These are phyloP conservation scores for Rosa chinensis DNA, from an alignment of 306 rosid species.

Conservation along the genomic window DNA sequence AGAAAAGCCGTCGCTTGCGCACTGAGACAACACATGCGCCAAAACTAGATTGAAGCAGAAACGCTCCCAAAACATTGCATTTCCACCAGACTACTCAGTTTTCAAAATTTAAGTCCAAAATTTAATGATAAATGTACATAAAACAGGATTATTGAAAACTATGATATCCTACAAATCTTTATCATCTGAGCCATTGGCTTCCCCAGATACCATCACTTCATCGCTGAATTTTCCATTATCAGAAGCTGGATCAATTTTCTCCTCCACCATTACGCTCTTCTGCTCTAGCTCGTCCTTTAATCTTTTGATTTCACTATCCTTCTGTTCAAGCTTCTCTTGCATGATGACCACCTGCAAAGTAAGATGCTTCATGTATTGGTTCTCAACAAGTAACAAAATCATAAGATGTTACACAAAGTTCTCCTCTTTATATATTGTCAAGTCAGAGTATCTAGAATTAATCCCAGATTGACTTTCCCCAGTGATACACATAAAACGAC, in stretches of 20 bases:
- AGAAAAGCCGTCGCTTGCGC: not conserved
- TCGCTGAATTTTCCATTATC: constrained; percentile 19
- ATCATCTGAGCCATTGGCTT: constrained; percentile 30
- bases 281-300: constrained; percentile 53
- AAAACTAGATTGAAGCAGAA: constrained; percentile 3
- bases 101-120: not conserved
- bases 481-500: no score
- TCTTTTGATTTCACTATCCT: constrained; percentile 53
- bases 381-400: not conserved
- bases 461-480: not conserved
- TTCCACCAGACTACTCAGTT: not conserved
- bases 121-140: constrained; percentile 27
- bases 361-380: constrained; percentile 10
- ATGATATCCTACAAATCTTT: constrained; percentile 26
- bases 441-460: not conserved
- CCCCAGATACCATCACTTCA: constrained; percentile 32
- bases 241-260: constrained; percentile 37
- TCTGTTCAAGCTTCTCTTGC: constrained; percentile 74
- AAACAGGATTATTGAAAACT: constrained; percentile 12
- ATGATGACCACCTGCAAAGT: constrained; percentile 53
- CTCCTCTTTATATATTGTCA: not conserved
- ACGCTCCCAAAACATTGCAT: not conserved
- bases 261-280: constrained; percentile 32
- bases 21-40: not conserved
- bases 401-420: not conserved